These are phyloP conservation scores for Chrysoporthe deuterocubensis DNA, from an alignment of 2,329 filamentous ascomycete species.

Conservation along the genomic window DNA sequence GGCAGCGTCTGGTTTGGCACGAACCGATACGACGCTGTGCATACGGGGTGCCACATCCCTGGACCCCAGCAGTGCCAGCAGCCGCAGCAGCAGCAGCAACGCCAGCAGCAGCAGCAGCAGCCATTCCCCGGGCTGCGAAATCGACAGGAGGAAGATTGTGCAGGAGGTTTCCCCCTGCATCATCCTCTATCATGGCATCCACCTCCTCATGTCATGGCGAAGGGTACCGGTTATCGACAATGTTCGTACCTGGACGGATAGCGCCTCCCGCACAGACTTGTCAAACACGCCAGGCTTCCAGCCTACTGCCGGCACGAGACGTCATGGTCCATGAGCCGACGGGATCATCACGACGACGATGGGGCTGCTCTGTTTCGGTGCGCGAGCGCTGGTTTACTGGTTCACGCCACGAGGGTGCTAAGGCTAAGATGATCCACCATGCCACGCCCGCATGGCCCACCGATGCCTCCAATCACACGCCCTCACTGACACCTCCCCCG, in stretches of 20 bases:
- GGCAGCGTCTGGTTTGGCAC: neutral
- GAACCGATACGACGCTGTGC: slow-evolving; percentile 15
- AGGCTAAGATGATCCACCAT: slow-evolving; percentile 16
- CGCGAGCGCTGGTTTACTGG: slow-evolving; percentile 12
- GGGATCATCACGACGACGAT: neutral
- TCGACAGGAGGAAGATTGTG: slow-evolving; percentile 3
- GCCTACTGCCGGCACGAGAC: neutral
- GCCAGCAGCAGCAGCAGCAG: slow-evolving; percentile 2
- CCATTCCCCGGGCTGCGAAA: neutral
- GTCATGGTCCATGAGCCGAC: neutral
- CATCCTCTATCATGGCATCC: neutral
- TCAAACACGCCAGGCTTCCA: neutral
- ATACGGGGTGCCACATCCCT: slow-evolving; percentile 9
- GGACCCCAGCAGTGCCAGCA: slow-evolving; percentile 10
- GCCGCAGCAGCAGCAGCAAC: neutral
- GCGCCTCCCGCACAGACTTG: neutral
- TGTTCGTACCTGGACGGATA: neutral
- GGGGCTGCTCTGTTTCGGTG: slow-evolving; percentile 2
- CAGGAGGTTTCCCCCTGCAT: slow-evolving; percentile 12
- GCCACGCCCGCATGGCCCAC: slow-evolving; percentile 23
- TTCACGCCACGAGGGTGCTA: slow-evolving; percentile 21
- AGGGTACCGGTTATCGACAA: neutral
- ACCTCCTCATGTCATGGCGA: neutral
- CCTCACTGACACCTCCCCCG: slow-evolving; percentile 18
- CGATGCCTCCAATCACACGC: slow-evolving; percentile 26